Evolutionary conservation across 352 stramenopile genomes (phyloP).

Genomic region (Pythium rishiriense): DNA sequence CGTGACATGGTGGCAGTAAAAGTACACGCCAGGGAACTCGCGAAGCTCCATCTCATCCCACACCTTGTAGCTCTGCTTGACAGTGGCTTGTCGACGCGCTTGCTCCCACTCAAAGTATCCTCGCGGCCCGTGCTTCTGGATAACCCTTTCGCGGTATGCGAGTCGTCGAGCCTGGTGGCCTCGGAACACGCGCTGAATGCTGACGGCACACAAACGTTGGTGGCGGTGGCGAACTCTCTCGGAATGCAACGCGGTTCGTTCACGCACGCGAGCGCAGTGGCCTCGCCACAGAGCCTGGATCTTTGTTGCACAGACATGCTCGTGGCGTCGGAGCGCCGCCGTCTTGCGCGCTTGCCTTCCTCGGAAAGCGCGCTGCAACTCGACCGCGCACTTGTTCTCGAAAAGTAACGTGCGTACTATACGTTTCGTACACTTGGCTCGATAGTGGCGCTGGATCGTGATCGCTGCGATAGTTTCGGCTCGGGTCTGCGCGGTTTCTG

Average conservation of each 20-base stretch:
- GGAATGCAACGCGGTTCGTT: conserved; percentile 22
- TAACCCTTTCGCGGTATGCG: conserved; percentile 45
- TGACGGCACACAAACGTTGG: conserved; percentile 31
- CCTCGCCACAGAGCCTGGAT: conserved; percentile 62
- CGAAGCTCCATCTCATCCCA: conserved; percentile 72
- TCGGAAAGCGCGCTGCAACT: conserved; percentile 70
- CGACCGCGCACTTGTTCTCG: conserved; percentile 55
- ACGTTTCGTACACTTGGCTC: conserved; percentile 38
- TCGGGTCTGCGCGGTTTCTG: conserved; percentile 52
- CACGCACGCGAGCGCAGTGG: conserved; percentile 31
- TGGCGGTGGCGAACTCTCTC: conserved; percentile 29
- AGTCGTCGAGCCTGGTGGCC: conserved; percentile 41
- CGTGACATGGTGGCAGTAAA: conserved; percentile 81
- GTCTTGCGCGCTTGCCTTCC: conserved; percentile 46
- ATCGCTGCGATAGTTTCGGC: conserved; percentile 47
- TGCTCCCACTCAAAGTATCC: conserved; percentile 70
- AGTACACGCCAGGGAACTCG: conserved; percentile 53
- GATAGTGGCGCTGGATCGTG: conserved; percentile 68
- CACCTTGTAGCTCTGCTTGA: conserved; percentile 55
- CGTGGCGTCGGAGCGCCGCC: conserved; percentile 33
- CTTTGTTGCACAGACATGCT: conserved; percentile 39
- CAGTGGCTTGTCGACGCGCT: conserved; percentile 28
- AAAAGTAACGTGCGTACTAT: conserved; percentile 51
- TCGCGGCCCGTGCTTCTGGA: conserved; percentile 46
- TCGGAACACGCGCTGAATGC: conserved; percentile 64